phyloP scores from a whole-genome alignment of 805 yeast species.

The Lipomyces spencermartinsiae region DNA sequence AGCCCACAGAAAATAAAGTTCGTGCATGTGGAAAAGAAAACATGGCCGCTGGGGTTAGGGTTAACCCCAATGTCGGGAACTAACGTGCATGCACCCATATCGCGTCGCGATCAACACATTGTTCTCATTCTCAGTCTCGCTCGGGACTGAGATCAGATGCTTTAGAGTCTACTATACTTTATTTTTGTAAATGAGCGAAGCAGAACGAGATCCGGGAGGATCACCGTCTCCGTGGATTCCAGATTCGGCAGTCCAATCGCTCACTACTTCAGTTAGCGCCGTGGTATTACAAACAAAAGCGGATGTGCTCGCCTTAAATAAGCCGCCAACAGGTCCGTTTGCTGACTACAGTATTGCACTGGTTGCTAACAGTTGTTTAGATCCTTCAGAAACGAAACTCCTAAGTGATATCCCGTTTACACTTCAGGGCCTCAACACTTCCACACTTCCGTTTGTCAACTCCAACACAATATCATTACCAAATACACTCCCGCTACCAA shows the following conservation, averaged over 20 bases:
- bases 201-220: not conserved
- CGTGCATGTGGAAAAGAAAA: too few relatives aligned
- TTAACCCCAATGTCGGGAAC: too few relatives aligned
- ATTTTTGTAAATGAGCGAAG: not conserved
- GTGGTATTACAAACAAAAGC: constrained; percentile 21
- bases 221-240: constrained; percentile 20
- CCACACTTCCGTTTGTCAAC: constrained; percentile 33
- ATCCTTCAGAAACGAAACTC: constrained; percentile 37
- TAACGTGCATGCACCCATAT: too few relatives aligned
- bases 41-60: too few relatives aligned
- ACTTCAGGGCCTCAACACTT: constrained; percentile 44
- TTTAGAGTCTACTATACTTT: too few relatives aligned
- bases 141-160: not conserved
- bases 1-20: too few relatives aligned
- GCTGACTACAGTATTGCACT: not conserved
- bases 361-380: constrained; percentile 2
- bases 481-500: constrained; percentile 58
- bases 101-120: too few relatives aligned
- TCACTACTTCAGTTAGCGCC: constrained; percentile 7
- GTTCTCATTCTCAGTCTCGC: not conserved
- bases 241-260: not conserved
- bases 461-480: constrained; percentile 52
- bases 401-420: constrained; percentile 45
- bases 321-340: constrained; percentile 23
- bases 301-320: constrained; percentile 28